A percentile compares a stretch with the other conserved stretches of the same genome.
Evolutionary conservation across 345 rosid species (phyloP).

Genomic region (Sisymbrium altissimum): DNA sequence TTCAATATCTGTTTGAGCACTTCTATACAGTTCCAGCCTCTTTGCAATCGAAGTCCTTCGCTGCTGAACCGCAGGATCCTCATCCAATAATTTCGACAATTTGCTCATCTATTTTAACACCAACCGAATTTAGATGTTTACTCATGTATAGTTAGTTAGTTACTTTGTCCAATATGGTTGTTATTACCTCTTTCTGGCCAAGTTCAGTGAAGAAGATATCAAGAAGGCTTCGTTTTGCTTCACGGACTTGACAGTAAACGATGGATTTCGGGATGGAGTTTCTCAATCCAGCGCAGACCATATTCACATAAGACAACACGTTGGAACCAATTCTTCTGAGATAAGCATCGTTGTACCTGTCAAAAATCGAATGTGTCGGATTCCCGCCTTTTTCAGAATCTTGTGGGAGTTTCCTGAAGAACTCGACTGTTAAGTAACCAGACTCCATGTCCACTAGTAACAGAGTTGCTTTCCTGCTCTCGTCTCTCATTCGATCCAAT

Average conservation of each 20-base stretch:
- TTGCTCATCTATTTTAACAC: constrained; percentile 47
- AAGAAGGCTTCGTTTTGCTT: constrained; percentile 85
- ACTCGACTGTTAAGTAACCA: constrained; percentile 86
- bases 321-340: constrained; percentile 81
- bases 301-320: constrained; percentile 72
- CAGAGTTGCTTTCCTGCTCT: constrained; percentile 82
- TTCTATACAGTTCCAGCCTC: constrained; percentile 84
- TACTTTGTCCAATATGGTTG: not conserved
- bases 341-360: constrained; percentile 83
- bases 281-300: constrained; percentile 77
- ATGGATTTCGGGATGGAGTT: constrained; percentile 88
- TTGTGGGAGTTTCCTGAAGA: constrained; percentile 95
- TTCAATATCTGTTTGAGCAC: constrained; percentile 85
- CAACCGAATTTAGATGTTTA: constrained; percentile 8
- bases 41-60: constrained; percentile 63
- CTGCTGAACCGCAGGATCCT: constrained; percentile 86
- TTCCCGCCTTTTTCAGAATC: constrained; percentile 96
- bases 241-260: constrained; percentile 93
- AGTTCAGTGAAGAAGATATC: constrained; percentile 83
- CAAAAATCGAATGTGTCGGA: constrained; percentile 85
- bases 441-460: constrained; percentile 95
- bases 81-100: constrained; percentile 58
- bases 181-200: constrained; percentile 75
- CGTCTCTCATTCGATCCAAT: constrained; percentile 86
- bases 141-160: not conserved